Evolutionary conservation across 2,329 filamentous ascomycete genomes (phyloP).

Genomic region (Parafenestella ontariensis): DNA sequence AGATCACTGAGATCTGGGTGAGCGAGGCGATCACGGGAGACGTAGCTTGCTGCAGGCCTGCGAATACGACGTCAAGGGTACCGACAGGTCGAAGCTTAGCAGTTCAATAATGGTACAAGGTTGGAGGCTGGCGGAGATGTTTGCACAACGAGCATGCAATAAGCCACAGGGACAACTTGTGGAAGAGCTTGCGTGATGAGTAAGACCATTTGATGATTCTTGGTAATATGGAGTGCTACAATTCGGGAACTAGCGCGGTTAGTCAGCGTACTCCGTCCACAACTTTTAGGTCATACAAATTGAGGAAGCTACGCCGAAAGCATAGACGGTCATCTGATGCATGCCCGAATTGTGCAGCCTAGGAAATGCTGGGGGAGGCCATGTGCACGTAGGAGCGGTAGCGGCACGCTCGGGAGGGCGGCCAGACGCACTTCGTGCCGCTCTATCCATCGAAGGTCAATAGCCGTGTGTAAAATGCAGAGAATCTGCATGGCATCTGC

Average conservation of each 20-base stretch:
- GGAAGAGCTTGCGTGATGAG: conserved; percentile 19
- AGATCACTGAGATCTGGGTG: conserved; percentile 2
- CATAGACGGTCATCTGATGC: background rate
- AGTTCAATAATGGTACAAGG: background rate
- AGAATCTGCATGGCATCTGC: background rate
- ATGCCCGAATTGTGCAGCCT: background rate
- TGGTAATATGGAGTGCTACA: conserved; percentile 14
- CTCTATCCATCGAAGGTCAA: background rate
- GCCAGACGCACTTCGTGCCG: conserved; percentile 1
- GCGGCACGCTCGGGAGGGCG: conserved; percentile 4
- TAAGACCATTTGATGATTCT: conserved; percentile 27
- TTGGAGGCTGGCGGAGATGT: conserved; percentile 1
- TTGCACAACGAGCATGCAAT: conserved; percentile 5
- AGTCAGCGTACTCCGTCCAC: conserved; percentile 13
- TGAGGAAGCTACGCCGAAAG: background rate
- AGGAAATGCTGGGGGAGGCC: background rate
- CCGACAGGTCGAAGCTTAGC: conserved; percentile 1
- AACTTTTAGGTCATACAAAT: conserved; percentile 6
- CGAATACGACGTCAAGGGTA: conserved; percentile 4
- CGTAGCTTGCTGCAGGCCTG: conserved; percentile 9
- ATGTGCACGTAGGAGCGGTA: background rate
- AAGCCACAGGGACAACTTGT: conserved; percentile 8
- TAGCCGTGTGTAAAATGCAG: background rate
- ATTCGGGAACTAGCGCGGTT: conserved; percentile 14
- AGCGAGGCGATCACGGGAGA: conserved; percentile 19